Evolutionary conservation across 2,329 filamentous ascomycete genomes (phyloP).

Genomic region (Emmonsiellopsis sp.): DNA sequence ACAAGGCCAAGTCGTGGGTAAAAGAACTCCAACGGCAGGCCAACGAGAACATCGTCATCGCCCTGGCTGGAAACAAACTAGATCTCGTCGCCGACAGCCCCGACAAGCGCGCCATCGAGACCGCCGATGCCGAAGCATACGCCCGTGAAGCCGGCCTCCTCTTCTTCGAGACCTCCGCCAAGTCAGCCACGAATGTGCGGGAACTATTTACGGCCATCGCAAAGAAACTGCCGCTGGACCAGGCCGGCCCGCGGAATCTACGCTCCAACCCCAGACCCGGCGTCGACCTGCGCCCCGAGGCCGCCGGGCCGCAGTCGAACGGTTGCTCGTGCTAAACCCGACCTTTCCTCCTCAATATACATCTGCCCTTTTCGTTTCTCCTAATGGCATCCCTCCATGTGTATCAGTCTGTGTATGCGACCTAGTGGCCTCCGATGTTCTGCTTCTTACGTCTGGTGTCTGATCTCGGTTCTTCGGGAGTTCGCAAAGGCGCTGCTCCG

Average conservation of each 20-base stretch:
- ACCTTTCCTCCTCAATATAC: not conserved
- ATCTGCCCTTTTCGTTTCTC: not conserved
- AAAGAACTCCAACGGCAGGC: slow-evolving; percentile 98
- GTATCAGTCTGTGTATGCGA: not conserved
- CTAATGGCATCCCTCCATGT: not conserved
- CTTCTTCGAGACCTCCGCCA: slow-evolving; percentile 98
- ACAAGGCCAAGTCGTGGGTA: slow-evolving; percentile 99
- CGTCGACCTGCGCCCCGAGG: slow-evolving; percentile 57
- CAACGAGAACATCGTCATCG: slow-evolving; percentile 99
- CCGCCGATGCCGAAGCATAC: slow-evolving; percentile 89
- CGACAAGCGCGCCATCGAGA: slow-evolving; percentile 85
- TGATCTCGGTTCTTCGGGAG: not conserved
- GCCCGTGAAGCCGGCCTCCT: slow-evolving; percentile 85
- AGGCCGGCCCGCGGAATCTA: slow-evolving; percentile 83
- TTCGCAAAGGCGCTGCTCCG: not conserved
- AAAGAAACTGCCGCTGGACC: slow-evolving; percentile 93
- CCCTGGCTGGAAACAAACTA: slow-evolving; percentile 93
- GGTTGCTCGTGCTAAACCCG: slow-evolving; percentile 53
- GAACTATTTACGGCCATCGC: slow-evolving; percentile 96
- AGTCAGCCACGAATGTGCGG: slow-evolving; percentile 90
- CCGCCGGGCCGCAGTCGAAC: slow-evolving; percentile 50
- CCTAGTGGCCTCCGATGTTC: not conserved
- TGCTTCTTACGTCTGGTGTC: not conserved
- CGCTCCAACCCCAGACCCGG: slow-evolving; percentile 55
- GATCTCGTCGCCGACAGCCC: slow-evolving; percentile 91